Base-by-base conservation (phyloP, 495 filamentous ascomycete genomes). In the Lentithecium fluviatile region DNA sequence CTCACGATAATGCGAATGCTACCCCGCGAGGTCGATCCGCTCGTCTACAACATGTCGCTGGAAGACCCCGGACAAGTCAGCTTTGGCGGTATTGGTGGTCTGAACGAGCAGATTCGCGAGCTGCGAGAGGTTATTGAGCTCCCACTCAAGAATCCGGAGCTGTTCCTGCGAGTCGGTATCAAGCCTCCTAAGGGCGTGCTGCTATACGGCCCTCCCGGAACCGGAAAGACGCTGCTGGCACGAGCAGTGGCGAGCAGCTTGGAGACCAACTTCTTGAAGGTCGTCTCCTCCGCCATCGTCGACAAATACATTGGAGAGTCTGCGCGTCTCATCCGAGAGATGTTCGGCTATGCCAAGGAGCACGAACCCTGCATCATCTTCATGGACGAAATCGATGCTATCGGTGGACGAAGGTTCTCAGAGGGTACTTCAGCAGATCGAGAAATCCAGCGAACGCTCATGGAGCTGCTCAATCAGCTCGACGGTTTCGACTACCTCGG, bases 331-430 rank as follows among this genome's bases (percentile, higher is more conserved):
- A 99, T 99, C 68, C 86, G 95, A 76, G 95, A 99, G 74, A 97
- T 99, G 95, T 99, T 99, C 69, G 95, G 95, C 48, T 99, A 99
- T 72, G 95, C 95, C 58, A 97, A 97, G 75, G 95, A 99, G 75
- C 95, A 99, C 74, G 95, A 99, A 73, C 95, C 95, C 45, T 99
- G 95, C 75, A 97, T 99, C 71, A 99, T 99, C 76, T 99, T 99
- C 84, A 99, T 99, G 95, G 95, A 99, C 79, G 95, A 99, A 74
- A 99, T 99, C 73, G 95, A 99, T 71, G 95, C 95, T 68, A 99
- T 99, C 71, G 95, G 95, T 71, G 95, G 95, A 54, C 85, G 95
- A 68, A 83, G 95, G 65, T 99, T 99, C 70, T 95, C 89, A n/a
- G 95, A 99, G 73, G 95, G 95, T 65, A 99, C 95, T 56, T 95